Percentiles rank a stretch among this genome's conserved stretches.
Conservation (phyloP, 495 filamentous ascomycete species). For the Daldinia vernicosa region DNA sequence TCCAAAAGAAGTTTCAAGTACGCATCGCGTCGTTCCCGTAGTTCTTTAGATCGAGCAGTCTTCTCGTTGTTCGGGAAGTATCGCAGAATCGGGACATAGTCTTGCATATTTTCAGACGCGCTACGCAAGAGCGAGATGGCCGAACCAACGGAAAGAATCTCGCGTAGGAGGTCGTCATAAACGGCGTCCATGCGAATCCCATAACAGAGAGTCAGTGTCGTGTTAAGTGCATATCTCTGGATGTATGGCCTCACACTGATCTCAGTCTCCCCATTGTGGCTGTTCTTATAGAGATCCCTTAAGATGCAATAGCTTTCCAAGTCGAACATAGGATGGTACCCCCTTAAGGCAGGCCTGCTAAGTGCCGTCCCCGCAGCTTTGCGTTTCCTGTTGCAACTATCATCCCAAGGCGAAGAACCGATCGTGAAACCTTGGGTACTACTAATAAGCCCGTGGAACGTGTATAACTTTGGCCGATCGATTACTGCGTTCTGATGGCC, state of each 20-base stretch:
- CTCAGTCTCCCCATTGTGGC: slow-evolving; percentile 50
- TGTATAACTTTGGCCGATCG: slow-evolving; percentile 59
- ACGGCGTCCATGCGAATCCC: slow-evolving; percentile 64
- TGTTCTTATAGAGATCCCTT: slow-evolving; percentile 56
- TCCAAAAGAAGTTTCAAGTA: slow-evolving; percentile 59
- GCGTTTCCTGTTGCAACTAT: slow-evolving; percentile 61
- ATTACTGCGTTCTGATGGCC: slow-evolving; percentile 59
- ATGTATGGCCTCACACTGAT: slow-evolving; percentile 56
- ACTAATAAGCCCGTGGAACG: slow-evolving; percentile 60
- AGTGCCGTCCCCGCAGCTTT: slow-evolving; percentile 61
- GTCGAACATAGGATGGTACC: slow-evolving; percentile 62
- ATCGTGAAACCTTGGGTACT: slow-evolving; percentile 59
- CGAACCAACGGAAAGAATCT: slow-evolving; percentile 61
- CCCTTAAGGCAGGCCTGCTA: slow-evolving; percentile 55
- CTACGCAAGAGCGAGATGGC: slow-evolving; percentile 60
- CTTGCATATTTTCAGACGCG: slow-evolving; percentile 61
- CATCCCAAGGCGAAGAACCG: slow-evolving; percentile 60
- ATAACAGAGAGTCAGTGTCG: slow-evolving; percentile 62
- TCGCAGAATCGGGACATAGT: slow-evolving; percentile 59
- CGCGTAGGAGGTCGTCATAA: slow-evolving; percentile 58
- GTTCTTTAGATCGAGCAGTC: slow-evolving; percentile 54
- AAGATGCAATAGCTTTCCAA: slow-evolving; percentile 61
- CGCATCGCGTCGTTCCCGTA: slow-evolving; percentile 56
- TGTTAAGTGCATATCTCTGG: slow-evolving; percentile 62
- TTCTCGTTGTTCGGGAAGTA: slow-evolving; percentile 61